Evolutionary conservation across 768 basidiomycete genomes (phyloP).

Genomic region (Botryobasidium botryosum): DNA sequence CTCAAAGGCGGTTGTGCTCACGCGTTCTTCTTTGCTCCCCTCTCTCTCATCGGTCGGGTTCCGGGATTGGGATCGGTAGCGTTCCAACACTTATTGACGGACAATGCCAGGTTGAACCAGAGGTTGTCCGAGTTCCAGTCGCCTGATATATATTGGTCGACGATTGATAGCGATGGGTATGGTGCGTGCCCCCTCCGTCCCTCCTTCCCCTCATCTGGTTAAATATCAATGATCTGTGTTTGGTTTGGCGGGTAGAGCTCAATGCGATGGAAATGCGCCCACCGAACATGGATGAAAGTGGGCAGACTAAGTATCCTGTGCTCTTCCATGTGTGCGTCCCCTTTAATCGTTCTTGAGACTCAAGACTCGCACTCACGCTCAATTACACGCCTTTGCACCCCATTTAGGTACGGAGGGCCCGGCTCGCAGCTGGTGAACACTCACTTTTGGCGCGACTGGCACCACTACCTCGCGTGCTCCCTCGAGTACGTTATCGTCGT

Average conservation of each 20-base stretch:
- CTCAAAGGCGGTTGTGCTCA: no score
- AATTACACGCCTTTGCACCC: neutral
- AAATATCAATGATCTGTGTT: no score
- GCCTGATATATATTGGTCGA: slow-evolving; percentile 50
- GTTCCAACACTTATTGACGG: slow-evolving; percentile 47
- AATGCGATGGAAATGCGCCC: slow-evolving; percentile 87
- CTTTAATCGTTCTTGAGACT: no score
- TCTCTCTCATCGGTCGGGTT: no score
- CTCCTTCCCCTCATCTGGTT: no score
- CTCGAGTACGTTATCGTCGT: slow-evolving; percentile 72
- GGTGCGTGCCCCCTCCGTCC: no score
- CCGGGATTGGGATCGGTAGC: slow-evolving; percentile 17
- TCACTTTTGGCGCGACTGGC: slow-evolving; percentile 61
- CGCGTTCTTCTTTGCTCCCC: no score
- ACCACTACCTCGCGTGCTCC: slow-evolving; percentile 66
- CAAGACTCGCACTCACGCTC: slow-evolving; percentile 1
- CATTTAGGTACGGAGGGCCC: slow-evolving; percentile 77
- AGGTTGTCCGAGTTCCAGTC: slow-evolving; percentile 52
- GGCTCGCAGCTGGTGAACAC: slow-evolving; percentile 61
- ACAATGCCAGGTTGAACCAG: slow-evolving; percentile 49
- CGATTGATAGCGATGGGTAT: slow-evolving; percentile 65
- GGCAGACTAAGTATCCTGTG: slow-evolving; percentile 91
- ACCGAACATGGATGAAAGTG: slow-evolving; percentile 82
- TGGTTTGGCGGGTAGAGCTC: no score
- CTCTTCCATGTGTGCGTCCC: slow-evolving; percentile 59